Evolutionary conservation across 2,329 filamentous ascomycete species (phyloP), one percentile per base, ranked within the genome.

Genomic region (Pseudocercospora cruenta): DNA sequence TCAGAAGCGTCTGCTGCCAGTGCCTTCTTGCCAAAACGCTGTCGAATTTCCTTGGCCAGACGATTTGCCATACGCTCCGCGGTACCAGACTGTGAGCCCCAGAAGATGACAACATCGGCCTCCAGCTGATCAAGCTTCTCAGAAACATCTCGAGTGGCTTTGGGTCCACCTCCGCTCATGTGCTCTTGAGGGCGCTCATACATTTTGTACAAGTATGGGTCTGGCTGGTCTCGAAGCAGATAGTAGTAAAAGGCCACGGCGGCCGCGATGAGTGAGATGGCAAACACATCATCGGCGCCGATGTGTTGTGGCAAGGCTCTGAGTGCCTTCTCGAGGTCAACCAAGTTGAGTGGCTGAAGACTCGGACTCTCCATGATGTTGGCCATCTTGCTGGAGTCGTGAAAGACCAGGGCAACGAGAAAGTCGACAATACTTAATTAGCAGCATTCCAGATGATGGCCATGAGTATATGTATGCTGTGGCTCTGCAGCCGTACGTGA

Each of bases 111-210:
- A 45, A 74, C 76, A 60, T 70, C 76, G 67, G 57, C 71, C 21
- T 60, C 73, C 1, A 77, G 75, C 64, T 83, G 78, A 31, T 78
- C 75, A 10, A 83, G 70, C 53, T 79, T 80, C 63, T 81, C 76
- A 0, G 80, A 80, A 65, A 86, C 81, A 67, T 86, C 62, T 51
- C 82, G 78, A 0, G 82, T 67, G 54, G 54, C 70, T 31, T 69
- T 69, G n/a, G 62, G 9, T 28, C 28, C 69, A 36, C 75, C 75
- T 58, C 77, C 72, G 47, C 76, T 76, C 59, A 78, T 72, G 47
- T 76, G 76, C 60, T 81, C 68, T 67, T 84, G 84, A 16, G 84
- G 84, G 43, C 79, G 78, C 69, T 86, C 81, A 59, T 81, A 87
- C 71, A 78, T 82, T 24, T 85, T 75, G 69, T 84, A 76, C 43